These are phyloP conservation scores for Cryptococcus sp. DNA, from an alignment of 1,284 basidiomycete species.

Conservation along the genomic window DNA sequence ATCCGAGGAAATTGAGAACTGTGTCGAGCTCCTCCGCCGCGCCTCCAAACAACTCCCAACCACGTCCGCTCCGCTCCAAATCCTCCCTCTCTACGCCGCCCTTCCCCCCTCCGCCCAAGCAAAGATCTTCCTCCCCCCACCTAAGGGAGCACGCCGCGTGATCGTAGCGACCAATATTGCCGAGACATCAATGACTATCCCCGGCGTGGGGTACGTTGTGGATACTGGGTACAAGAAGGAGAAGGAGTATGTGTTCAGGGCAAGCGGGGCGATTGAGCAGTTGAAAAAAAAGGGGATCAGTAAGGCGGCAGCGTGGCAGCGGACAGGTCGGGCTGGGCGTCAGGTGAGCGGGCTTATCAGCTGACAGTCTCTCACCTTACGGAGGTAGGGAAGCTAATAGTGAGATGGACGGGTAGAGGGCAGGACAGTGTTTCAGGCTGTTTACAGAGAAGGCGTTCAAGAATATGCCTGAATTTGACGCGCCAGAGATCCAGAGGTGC, in stretches of 20 bases:
- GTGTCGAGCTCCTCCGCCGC: conserved; percentile 67
- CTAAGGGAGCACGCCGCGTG: conserved; percentile 74
- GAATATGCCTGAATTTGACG: conserved; percentile 62
- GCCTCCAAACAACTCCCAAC: conserved; percentile 65
- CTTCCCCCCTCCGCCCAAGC: conserved; percentile 73
- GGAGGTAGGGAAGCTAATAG: neutral
- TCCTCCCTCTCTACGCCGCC: conserved; percentile 79
- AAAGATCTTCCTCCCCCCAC: conserved; percentile 70
- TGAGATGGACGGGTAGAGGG: conserved; percentile 53
- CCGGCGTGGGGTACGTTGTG: conserved; percentile 90
- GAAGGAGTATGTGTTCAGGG: conserved; percentile 72
- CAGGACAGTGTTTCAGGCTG: conserved; percentile 79
- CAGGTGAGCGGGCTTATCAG: conserved; percentile 56
- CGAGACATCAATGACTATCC: conserved; percentile 98
- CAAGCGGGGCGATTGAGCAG: conserved; percentile 84
- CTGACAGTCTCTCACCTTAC: neutral
- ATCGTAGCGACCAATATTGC: conserved; percentile 94
- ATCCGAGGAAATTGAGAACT: conserved; percentile 92
- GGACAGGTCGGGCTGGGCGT: conserved; percentile 86
- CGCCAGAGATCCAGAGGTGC: conserved; percentile 84
- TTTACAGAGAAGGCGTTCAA: conserved; percentile 78
- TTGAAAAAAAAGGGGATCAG: conserved; percentile 78
- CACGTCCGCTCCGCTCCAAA: conserved; percentile 56
- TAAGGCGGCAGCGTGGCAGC: conserved; percentile 77
- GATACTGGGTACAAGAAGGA: conserved; percentile 96